These are phyloP conservation scores for Barnettozyma siamensis DNA, from an alignment of 805 yeast genomes.

Conservation along the genomic window DNA sequence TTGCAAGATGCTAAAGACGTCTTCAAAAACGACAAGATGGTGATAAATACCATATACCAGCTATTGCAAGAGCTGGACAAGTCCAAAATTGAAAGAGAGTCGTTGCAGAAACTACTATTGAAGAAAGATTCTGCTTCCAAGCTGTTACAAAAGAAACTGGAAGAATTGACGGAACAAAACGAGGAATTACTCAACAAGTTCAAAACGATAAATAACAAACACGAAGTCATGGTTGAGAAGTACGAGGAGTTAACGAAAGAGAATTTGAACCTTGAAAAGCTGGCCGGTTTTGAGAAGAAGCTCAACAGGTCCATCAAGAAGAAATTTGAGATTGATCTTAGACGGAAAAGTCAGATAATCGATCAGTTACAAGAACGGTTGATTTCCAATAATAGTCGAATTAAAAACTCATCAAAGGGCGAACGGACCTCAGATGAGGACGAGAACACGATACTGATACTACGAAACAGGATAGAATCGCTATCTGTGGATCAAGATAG, in stretches of 20 bases:
- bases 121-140: constrained; percentile 4
- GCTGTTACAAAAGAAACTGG: background rate
- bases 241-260: background rate
- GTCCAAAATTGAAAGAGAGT: constrained; percentile 5
- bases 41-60: constrained; percentile 13
- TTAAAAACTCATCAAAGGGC: constrained; percentile 5
- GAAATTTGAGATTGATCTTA: constrained; percentile 20
- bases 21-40: constrained; percentile 10
- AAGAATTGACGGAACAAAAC: background rate
- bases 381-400: constrained; percentile 8
- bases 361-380: constrained; percentile 18
- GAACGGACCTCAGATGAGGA: constrained; percentile 2
- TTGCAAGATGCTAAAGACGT: constrained; percentile 1
- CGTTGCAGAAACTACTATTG: constrained; percentile 1
- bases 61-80: constrained; percentile 12
- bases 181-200: background rate
- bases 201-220: constrained; percentile 6
- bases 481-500: constrained; percentile 19
- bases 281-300: constrained; percentile 3
- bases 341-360: constrained; percentile 13
- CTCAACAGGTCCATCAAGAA: constrained; percentile 11
- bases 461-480: constrained; percentile 1
- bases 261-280: background rate
- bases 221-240: constrained; percentile 1
- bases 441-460: background rate